phyloP scores from a whole-genome alignment of 1,284 basidiomycete species.

The Ustilago vetiveriae region DNA sequence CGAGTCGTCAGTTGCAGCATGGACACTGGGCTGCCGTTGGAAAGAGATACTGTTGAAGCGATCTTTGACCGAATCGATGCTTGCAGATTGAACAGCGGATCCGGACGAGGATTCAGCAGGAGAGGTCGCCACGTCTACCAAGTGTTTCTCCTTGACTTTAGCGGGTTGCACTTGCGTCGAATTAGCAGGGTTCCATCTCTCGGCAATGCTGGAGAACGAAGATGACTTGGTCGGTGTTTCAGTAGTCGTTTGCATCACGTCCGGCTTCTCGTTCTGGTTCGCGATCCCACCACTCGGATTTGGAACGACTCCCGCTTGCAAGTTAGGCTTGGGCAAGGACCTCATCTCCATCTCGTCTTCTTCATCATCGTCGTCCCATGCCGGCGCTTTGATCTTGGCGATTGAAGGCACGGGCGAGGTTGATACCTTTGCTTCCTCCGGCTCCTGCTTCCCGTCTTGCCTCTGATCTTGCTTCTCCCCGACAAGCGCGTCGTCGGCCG shows the following conservation, averaged over 20 bases:
- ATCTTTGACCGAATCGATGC: slow-evolving; percentile 6
- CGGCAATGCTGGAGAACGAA: background rate
- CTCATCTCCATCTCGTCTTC: slow-evolving; percentile 45
- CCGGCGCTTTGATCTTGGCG: slow-evolving; percentile 35
- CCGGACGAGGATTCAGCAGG: too few species aligned
- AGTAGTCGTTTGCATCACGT: too few species aligned
- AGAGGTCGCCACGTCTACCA: slow-evolving; percentile 20
- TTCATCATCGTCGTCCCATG: slow-evolving; percentile 59
- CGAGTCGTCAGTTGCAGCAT: background rate
- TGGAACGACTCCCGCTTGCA: slow-evolving; percentile 2
- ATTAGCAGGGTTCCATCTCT: slow-evolving; percentile 1
- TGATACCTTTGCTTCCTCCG: background rate
- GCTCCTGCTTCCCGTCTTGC: background rate
- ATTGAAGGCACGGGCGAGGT: background rate
- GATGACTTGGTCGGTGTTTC: background rate
- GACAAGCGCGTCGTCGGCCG: background rate
- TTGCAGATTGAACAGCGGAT: background rate
- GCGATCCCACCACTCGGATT: background rate
- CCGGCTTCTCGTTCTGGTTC: background rate
- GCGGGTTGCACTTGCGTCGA: background rate
- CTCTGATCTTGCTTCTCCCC: background rate
- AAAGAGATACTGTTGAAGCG: slow-evolving; percentile 3
- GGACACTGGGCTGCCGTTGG: background rate
- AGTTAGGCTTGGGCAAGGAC: slow-evolving; percentile 28
- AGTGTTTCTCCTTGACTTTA: slow-evolving; percentile 3